Evolutionary conservation across 257 asterid species (phyloP), one percentile per base, ranked within the genome.

Genomic region (Solanum gracilifrons): DNA sequence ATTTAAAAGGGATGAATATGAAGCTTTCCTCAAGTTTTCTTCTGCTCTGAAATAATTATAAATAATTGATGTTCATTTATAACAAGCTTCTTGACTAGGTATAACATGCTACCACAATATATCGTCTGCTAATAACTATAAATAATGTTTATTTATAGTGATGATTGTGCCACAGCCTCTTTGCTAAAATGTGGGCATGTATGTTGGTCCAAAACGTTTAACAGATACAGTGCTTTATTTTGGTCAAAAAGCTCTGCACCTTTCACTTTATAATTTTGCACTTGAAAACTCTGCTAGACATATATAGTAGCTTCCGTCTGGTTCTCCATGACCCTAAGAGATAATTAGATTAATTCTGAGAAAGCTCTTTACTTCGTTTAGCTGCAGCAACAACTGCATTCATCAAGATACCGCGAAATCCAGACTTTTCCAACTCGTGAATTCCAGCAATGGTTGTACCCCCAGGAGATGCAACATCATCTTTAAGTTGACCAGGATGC

Each of bases 371-470:
- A 77, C 98, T 90, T 36, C 96, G 98, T 87, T 95, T 95, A 66
- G 98, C 95, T 88, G 99, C 98, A 92, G 98, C 98, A 86, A 94
- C 98, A 75, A 97, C 99, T 20, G 97, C 98, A 41, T 95, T 97
- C 96, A 97, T 97, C 91, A 94, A 90, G 85, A 89, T 92, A 31
- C 98, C 98, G 13, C 97, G 96, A 89, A 97, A 95, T 29, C 98
- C 99, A 33, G 94, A 92, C 93, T 95, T 95, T 72, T 97, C 98
- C 90, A 97, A 87, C 88, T 97, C 99, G 36, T 95, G 96, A 90
- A 97, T 90, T 69, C 98, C 98, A 48, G 98, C 98, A 58, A 95
- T 97, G 7, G 98, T 97, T 46, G 98, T 97, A 23, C 98, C 98
- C 68, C 98, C 98, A 31, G 98, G 97, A 55, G 99, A 97, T 62